phyloP scores from a whole-genome alignment of 768 basidiomycete species.

The Mycena latifolia region DNA sequence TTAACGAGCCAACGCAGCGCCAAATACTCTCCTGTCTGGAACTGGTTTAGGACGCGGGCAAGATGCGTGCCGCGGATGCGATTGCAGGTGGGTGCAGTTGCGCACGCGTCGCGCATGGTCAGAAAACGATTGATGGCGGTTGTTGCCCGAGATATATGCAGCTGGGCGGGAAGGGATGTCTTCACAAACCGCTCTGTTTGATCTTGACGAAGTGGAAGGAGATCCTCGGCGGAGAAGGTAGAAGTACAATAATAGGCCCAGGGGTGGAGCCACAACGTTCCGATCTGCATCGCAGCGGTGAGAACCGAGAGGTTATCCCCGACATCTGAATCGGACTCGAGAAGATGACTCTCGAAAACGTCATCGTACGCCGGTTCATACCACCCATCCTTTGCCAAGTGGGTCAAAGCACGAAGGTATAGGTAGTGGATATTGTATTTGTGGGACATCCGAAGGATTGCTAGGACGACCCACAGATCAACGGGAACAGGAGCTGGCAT shows the following conservation, averaged over 20 bases:
- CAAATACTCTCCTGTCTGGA: not conserved
- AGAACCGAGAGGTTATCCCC: not conserved
- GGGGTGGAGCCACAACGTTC: constrained; percentile 4
- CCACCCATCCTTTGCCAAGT: not conserved
- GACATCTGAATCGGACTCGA: too few relatives aligned
- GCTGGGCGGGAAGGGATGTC: too few relatives aligned
- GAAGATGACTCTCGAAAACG: not conserved
- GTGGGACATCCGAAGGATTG: not conserved
- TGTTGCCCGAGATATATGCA: constrained; percentile 8
- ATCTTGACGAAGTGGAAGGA: too few relatives aligned
- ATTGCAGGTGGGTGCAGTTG: not conserved
- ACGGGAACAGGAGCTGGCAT: not conserved
- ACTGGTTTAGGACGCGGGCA: not conserved
- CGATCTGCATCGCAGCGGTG: not conserved
- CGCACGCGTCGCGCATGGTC: not conserved
- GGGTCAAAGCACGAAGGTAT: not conserved
- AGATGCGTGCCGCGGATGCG: not conserved
- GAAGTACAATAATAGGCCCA: not conserved
- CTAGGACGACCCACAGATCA: constrained; percentile 5
- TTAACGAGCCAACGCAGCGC: constrained; percentile 36
- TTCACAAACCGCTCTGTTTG: too few relatives aligned
- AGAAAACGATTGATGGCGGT: not conserved
- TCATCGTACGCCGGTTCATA: not conserved
- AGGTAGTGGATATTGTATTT: constrained; percentile 5
- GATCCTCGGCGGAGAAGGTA: too few relatives aligned